Evolutionary conservation across 75 land plant species (phyloP).

Genomic region (Larix kaempferi): DNA sequence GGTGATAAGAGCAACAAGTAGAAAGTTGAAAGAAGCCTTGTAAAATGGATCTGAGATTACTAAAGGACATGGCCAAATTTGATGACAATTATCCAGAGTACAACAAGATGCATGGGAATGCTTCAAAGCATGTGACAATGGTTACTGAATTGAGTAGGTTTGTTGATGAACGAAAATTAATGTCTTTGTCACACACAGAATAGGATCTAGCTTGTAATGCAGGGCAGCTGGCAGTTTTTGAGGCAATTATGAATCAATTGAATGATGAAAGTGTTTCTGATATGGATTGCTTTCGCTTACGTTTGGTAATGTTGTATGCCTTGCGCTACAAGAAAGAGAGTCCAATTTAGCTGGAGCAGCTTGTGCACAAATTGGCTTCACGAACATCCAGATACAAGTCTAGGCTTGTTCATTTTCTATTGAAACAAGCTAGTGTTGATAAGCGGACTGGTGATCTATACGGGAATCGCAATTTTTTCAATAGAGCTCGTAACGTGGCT

Average conservation of each 20-base stretch:
- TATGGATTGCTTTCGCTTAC: constrained; percentile 63
- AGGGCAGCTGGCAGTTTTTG: constrained; percentile 87
- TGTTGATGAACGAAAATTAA: constrained; percentile 90
- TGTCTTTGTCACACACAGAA: constrained; percentile 93
- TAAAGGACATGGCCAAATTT: constrained; percentile 99
- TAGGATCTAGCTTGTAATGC: constrained; percentile 97
- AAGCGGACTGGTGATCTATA: constrained; percentile 90
- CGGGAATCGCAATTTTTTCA: constrained; percentile 89
- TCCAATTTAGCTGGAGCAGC: constrained; percentile 89
- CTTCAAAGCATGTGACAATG: constrained; percentile 98
- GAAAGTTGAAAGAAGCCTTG: too few species aligned
- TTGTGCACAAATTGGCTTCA: constrained; percentile 71
- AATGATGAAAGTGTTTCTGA: constrained; percentile 76
- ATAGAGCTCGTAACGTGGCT: constrained; percentile 96
- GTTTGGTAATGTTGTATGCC: constrained; percentile 93
- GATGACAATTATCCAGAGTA: constrained; percentile 97
- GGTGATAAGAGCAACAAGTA: too few species aligned
- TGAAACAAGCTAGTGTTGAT: constrained; percentile 90
- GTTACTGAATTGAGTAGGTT: constrained; percentile 94
- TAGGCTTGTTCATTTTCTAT: constrained; percentile 84
- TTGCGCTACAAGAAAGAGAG: constrained; percentile 95
- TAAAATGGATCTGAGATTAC: too few species aligned
- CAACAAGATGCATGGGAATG: constrained; percentile 94
- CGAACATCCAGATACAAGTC: constrained; percentile 76
- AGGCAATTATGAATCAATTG: constrained; percentile 81